These are phyloP conservation scores for Pythium insidiosum DNA, from an alignment of 352 stramenopile genomes.

Conservation along the genomic window DNA sequence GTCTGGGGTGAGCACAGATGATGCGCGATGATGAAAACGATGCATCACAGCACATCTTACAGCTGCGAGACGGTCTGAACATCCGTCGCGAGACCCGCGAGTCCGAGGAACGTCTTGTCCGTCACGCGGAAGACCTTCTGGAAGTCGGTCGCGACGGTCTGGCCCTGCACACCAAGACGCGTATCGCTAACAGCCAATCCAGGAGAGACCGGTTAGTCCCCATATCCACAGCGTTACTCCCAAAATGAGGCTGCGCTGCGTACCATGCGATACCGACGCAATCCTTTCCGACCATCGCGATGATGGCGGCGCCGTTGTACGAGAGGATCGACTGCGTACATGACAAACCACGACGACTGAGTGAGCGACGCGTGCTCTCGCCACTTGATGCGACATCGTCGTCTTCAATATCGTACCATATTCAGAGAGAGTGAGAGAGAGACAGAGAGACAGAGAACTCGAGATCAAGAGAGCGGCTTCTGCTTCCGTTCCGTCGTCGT, in stretches of 20 bases:
- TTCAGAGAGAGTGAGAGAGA: too few species aligned
- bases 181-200: slow-evolving; percentile 77
- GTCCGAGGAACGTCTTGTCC: slow-evolving; percentile 93
- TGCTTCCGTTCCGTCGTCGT: background rate
- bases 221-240: too few species aligned
- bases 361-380: too few species aligned
- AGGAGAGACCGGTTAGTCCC: background rate
- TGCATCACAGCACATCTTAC: slow-evolving; percentile 8
- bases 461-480: too few species aligned
- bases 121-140: slow-evolving; percentile 98
- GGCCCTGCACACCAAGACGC: slow-evolving; percentile 93
- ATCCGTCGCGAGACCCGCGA: slow-evolving; percentile 97
- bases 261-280: slow-evolving; percentile 98
- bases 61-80: slow-evolving; percentile 96
- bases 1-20: slow-evolving; percentile 2
- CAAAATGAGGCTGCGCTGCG: background rate
- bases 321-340: slow-evolving; percentile 76
- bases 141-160: slow-evolving; percentile 98
- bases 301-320: slow-evolving; percentile 98
- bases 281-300: slow-evolving; percentile 99
- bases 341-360: slow-evolving; percentile 1
- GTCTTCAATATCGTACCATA: too few species aligned
- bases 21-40: background rate
- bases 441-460: too few species aligned
- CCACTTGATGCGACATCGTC: too few species aligned